These are phyloP conservation scores for Suillus plorans DNA, from an alignment of 768 basidiomycete genomes.

Conservation along the genomic window DNA sequence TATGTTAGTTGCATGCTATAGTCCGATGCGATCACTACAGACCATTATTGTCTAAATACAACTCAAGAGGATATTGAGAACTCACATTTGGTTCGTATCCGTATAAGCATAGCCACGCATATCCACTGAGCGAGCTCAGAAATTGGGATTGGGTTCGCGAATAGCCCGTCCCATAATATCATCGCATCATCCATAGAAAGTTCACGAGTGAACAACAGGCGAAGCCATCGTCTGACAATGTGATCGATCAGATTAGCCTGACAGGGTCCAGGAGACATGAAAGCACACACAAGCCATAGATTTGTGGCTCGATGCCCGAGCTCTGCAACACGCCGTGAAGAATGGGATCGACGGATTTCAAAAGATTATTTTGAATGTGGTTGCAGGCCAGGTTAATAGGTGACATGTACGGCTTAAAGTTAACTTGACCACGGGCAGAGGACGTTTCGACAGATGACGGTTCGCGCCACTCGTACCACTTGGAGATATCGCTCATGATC, in stretches of 20 bases:
- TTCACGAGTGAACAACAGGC: conserved; percentile 92
- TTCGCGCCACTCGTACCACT: conserved; percentile 79
- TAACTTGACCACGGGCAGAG: conserved; percentile 39
- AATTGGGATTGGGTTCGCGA: conserved; percentile 75
- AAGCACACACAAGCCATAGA: conserved; percentile 85
- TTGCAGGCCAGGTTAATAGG: conserved; percentile 88
- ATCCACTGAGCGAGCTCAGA: conserved; percentile 82
- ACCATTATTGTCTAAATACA: conserved; percentile 14
- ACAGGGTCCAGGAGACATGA: not conserved
- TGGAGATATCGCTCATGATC: conserved; percentile 77
- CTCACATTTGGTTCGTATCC: conserved; percentile 87
- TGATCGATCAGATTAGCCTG: conserved; percentile 11
- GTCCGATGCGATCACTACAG: conserved; percentile 79
- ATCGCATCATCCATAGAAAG: conserved; percentile 79
- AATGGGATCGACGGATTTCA: conserved; percentile 77
- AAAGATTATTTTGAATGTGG: conserved; percentile 68
- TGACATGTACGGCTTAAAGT: conserved; percentile 66
- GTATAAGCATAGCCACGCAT: conserved; percentile 92
- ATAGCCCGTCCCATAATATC: conserved; percentile 93
- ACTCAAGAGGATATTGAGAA: not conserved
- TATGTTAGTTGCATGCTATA: conserved; percentile 83
- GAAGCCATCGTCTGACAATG: conserved; percentile 78
- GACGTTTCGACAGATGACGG: conserved; percentile 21
- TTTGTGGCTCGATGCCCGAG: conserved; percentile 90
- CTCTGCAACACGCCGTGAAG: conserved; percentile 75